Percentiles rank a stretch among this genome's conserved stretches.
phyloP scores from a whole-genome alignment of 148 eudicot genomes.

The Dysphania ambrosioides region DNA sequence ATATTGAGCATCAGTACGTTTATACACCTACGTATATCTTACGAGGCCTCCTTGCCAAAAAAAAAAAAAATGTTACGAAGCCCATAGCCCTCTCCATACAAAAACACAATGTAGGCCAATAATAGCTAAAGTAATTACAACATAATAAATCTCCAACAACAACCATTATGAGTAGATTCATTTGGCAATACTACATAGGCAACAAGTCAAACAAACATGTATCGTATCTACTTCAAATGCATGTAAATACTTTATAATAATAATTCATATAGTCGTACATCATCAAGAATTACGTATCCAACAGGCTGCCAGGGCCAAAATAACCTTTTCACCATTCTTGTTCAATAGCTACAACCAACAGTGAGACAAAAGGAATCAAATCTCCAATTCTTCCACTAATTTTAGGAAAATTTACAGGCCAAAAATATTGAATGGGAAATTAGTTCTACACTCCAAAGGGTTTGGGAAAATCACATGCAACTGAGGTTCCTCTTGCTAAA shows the following conservation, averaged over 20 bases:
- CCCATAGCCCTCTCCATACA: too few species aligned
- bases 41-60: too few species aligned
- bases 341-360: not conserved
- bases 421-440: conserved; percentile 7
- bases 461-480: conserved; percentile 17
- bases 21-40: too few species aligned
- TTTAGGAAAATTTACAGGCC: not conserved
- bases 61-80: too few species aligned
- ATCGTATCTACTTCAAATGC: not conserved
- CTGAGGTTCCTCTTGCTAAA: conserved; percentile 19
- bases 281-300: conserved; percentile 17
- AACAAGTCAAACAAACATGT: not conserved
- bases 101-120: too few species aligned
- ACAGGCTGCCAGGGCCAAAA: conserved; percentile 15
- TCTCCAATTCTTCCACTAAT: not conserved
- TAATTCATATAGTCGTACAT: conserved; percentile 25
- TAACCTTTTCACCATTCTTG: conserved; percentile 11
- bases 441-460: conserved; percentile 28
- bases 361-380: not conserved
- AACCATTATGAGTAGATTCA: not conserved
- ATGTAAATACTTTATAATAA: conserved; percentile 20
- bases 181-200: not conserved
- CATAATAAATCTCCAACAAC: not conserved
- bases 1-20: too few species aligned
- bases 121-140: too few species aligned